These are phyloP conservation scores for Candida sphagnicola DNA, from an alignment of 805 yeast genomes.

Conservation along the genomic window DNA sequence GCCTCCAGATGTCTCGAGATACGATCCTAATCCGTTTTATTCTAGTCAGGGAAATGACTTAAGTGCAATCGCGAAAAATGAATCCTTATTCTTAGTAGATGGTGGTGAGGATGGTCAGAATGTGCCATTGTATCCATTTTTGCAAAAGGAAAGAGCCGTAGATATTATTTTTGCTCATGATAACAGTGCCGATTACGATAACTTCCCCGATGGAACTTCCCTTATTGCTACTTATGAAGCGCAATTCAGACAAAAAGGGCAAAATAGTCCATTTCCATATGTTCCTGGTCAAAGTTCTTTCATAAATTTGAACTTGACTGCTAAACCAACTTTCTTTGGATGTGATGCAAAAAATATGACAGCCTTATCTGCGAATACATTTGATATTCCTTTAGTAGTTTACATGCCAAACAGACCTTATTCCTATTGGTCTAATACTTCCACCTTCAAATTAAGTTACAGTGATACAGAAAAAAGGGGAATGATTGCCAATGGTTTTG, in stretches of 20 bases:
- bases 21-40: conserved; percentile 38
- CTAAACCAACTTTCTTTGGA: conserved; percentile 72
- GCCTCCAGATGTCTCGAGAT: conserved; percentile 35
- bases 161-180: conserved; percentile 42
- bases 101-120: conserved; percentile 38
- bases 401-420: conserved; percentile 68
- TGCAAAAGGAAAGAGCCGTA: conserved; percentile 19
- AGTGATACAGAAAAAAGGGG: conserved; percentile 47
- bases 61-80: conserved; percentile 13
- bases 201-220: conserved; percentile 28
- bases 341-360: conserved; percentile 62
- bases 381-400: conserved; percentile 62
- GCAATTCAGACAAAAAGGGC: conserved; percentile 32
- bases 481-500: conserved; percentile 67
- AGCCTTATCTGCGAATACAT: not conserved
- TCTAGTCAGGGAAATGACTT: conserved; percentile 22
- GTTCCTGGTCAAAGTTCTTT: conserved; percentile 66
- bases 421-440: conserved; percentile 56
- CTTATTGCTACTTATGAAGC: conserved; percentile 18
- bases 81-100: conserved; percentile 27
- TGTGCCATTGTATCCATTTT: conserved; percentile 32
- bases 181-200: conserved; percentile 24
- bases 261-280: conserved; percentile 62
- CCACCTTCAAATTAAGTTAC: conserved; percentile 61
- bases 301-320: conserved; percentile 51